A percentile compares a stretch with the other conserved stretches of the same genome.
phyloP scores from a whole-genome alignment of 2,329 filamentous ascomycete species.

The Chaetomiaceae sp. region DNA sequence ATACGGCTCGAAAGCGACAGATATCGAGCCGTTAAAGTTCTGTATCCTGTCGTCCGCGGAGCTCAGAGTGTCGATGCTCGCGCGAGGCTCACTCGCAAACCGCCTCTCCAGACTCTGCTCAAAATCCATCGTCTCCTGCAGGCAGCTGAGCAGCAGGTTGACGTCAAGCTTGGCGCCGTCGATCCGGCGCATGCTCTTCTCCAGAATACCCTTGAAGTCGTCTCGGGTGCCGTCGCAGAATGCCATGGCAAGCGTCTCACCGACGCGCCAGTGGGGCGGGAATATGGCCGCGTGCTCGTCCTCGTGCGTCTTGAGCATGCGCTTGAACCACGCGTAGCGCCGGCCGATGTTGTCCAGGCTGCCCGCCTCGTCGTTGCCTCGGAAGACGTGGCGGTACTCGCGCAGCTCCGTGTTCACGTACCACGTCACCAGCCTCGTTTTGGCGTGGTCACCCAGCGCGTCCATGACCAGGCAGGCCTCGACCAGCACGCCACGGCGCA shows the following conservation, averaged over 20 bases:
- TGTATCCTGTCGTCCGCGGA: constrained; percentile 70
- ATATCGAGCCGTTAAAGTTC: constrained; percentile 84
- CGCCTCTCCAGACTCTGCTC: constrained; percentile 84
- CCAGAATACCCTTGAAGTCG: constrained; percentile 89
- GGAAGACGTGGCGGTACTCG: constrained; percentile 92
- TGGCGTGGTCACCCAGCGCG: constrained; percentile 81
- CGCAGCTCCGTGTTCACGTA: constrained; percentile 96
- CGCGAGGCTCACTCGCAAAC: constrained; percentile 66
- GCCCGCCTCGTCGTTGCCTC: constrained; percentile 92
- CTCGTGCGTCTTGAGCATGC: constrained; percentile 93
- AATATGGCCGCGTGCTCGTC: constrained; percentile 88
- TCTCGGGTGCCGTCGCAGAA: constrained; percentile 96
- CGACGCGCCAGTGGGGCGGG: constrained; percentile 79
- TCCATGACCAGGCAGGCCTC: constrained; percentile 95
- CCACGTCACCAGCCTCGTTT: constrained; percentile 80
- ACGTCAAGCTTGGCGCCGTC: constrained; percentile 82
- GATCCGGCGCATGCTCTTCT: constrained; percentile 72
- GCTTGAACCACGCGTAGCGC: constrained; percentile 91
- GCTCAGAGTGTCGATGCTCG: constrained; percentile 83
- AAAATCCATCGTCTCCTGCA: constrained; percentile 95
- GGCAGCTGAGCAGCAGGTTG: constrained; percentile 76
- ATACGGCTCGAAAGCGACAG: constrained; percentile 95
- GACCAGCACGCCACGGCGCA: constrained; percentile 62
- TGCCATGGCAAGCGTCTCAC: constrained; percentile 80
- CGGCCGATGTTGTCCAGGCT: constrained; percentile 94